These are phyloP conservation scores for Rhodosporidiobolus odoratus DNA, from an alignment of 768 basidiomycete genomes.

Conservation along the genomic window DNA sequence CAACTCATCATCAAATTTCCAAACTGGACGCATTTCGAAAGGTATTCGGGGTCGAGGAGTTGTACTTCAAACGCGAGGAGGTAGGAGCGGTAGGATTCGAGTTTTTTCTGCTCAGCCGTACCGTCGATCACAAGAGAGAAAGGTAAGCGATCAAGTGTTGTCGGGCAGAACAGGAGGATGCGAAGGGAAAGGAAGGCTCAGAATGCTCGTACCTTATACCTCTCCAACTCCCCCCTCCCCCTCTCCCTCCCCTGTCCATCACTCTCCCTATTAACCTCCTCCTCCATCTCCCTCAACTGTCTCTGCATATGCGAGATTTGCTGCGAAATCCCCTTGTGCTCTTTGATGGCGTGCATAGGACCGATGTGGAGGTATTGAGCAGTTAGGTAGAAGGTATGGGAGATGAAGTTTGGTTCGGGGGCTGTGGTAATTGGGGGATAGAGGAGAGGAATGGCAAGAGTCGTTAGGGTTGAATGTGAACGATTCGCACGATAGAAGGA, in stretches of 20 bases:
- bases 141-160: slow-evolving; percentile 48
- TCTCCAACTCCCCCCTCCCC: slow-evolving; percentile 14
- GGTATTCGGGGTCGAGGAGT: slow-evolving; percentile 62
- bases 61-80: slow-evolving; percentile 76
- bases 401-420: slow-evolving; percentile 82
- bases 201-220: slow-evolving; percentile 25
- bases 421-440: slow-evolving; percentile 46
- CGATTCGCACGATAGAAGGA: neutral
- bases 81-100: slow-evolving; percentile 27
- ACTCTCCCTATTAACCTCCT: slow-evolving; percentile 44
- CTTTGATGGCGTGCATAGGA: slow-evolving; percentile 70
- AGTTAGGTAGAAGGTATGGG: slow-evolving; percentile 85
- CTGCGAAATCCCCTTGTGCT: slow-evolving; percentile 54
- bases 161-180: slow-evolving; percentile 53
- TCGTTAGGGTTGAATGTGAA: neutral
- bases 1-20: slow-evolving; percentile 84
- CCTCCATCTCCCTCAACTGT: slow-evolving; percentile 68
- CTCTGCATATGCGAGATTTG: slow-evolving; percentile 58
- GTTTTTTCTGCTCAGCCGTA: slow-evolving; percentile 53
- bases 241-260: neutral
- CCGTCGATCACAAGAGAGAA: slow-evolving; percentile 47
- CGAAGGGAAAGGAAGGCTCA: neutral
- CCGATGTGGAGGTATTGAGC: slow-evolving; percentile 86
- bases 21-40: slow-evolving; percentile 53
- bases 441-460: neutral